Percentiles rank a stretch among this genome's conserved stretches.
Evolutionary conservation across 2,329 filamentous ascomycete species (phyloP).

Genomic region (Epicoccum sorghinum): DNA sequence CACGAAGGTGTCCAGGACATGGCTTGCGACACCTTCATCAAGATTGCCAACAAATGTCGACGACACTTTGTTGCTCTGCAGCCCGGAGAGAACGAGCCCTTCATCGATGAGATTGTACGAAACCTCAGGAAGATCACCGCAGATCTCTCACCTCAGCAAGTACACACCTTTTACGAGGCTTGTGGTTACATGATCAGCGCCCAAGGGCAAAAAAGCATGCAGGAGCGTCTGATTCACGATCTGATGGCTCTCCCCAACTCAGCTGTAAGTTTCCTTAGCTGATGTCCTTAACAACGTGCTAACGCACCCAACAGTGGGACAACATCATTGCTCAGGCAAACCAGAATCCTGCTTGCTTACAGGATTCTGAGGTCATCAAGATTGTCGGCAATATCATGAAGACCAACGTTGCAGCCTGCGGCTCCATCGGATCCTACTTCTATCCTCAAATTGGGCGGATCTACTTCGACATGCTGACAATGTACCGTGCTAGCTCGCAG

Average conservation of each 20-base stretch:
- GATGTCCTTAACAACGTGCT: conserved; percentile 6
- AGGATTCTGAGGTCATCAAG: conserved; percentile 95
- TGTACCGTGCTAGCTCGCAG: conserved; percentile 97
- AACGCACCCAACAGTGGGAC: conserved; percentile 68
- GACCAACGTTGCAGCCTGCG: conserved; percentile 98
- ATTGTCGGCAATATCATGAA: conserved; percentile 99
- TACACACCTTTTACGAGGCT: conserved; percentile 98
- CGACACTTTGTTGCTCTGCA: conserved; percentile 96
- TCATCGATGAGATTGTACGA: conserved; percentile 97
- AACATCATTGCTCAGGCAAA: conserved; percentile 90
- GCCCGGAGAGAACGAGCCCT: conserved; percentile 90
- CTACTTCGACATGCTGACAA: conserved; percentile 97
- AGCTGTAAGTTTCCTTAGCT: conserved; percentile 57
- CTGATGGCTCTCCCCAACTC: conserved; percentile 92
- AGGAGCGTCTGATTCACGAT: conserved; percentile 88
- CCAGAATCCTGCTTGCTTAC: conserved; percentile 81
- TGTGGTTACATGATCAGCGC: conserved; percentile 99
- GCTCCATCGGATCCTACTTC: conserved; percentile 95
- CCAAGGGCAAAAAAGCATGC: conserved; percentile 91
- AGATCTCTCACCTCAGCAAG: conserved; percentile 93
- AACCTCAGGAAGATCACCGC: conserved; percentile 95
- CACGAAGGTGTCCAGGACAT: conserved; percentile 99
- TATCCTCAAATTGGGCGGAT: conserved; percentile 97
- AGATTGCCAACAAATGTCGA: conserved; percentile 97
- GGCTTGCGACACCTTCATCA: conserved; percentile 99